Evolutionary conservation across 805 yeast species (phyloP), one percentile per base, ranked within the genome.

Genomic region (Starmerella powellii): DNA sequence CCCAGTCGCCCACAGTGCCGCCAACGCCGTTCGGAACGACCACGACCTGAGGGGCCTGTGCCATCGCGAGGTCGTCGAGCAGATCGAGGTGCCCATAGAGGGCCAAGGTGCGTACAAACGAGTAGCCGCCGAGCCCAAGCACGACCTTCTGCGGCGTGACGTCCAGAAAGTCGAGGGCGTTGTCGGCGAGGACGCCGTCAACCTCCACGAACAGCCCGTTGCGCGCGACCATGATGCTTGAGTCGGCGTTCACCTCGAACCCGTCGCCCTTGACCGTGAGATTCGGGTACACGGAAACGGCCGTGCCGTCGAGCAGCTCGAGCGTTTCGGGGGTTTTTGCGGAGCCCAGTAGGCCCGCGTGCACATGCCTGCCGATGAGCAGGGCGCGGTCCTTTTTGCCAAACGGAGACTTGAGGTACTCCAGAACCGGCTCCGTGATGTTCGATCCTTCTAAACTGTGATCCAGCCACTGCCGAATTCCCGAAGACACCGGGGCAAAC

Each of bases 101-200:
- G 34, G 73, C 65, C 13, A 84, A 50, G 52, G 84, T 94, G n/a
- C 71, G 68, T 5, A 82, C 87, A 56, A 83, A 76, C 21, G 66
- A 66, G 2, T 78, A 65, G 38, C 74, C 76, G 45, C 76, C 70
- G 34, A 76, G 56, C 0, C 82, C 85, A 40, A 72, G 62, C 2
- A 80, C 57, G 50, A 74, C 71, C 54, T 75, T 78, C 48, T 75
- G 66, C 1, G 74, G 72, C 26, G 74, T 74, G 51, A 74, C 72
- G 1, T 46, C 49, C 16, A 72, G 40, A 6, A 57, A 27, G 4
- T 19, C 16, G 21, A 48, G 42, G 23, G 61, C 38, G 12, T 21
- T 46, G 2, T 34, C 23, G 1, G 48, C 48, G 2, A 40, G 34
- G 0, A 50, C 44, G 0, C 33, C 39, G 15, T 31, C 38, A 12